Conservation (phyloP, 345 rosid species). For the Melaleuca quinquenervia region DNA sequence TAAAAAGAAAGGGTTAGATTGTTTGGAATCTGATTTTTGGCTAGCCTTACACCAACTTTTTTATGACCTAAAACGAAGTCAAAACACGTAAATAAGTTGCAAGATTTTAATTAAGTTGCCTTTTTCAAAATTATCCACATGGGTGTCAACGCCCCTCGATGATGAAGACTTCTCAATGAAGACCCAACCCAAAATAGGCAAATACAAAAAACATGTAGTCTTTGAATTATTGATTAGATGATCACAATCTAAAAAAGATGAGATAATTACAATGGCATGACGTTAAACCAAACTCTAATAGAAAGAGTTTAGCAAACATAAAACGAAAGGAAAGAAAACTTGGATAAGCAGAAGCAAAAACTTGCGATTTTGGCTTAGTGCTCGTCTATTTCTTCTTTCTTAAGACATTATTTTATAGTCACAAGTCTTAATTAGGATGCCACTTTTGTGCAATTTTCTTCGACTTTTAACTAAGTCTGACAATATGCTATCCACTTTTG, state of each 20-base stretch:
- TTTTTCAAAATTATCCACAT: neutral
- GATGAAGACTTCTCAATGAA: no score
- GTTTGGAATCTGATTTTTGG: neutral
- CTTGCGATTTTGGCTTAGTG: neutral
- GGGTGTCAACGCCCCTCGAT: neutral
- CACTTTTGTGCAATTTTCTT: neutral
- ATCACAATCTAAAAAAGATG: neutral
- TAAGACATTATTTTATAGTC: neutral
- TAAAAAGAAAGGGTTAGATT: neutral
- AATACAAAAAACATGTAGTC: neutral
- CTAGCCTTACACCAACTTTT: neutral
- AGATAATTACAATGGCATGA: no score
- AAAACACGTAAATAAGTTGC: neutral
- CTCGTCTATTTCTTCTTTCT: neutral
- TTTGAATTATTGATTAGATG: neutral
- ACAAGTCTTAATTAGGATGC: rapidly evolving
- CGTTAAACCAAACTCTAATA: neutral
- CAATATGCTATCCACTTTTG: neutral
- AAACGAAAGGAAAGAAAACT: neutral
- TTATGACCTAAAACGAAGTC: neutral
- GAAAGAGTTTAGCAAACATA: neutral
- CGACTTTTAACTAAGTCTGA: neutral
- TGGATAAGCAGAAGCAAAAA: neutral
- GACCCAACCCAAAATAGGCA: neutral
- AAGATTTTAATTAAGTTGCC: neutral